These are phyloP conservation scores for Xylaria sp. DNA, from an alignment of 2,329 filamentous ascomycete genomes.

Conservation along the genomic window DNA sequence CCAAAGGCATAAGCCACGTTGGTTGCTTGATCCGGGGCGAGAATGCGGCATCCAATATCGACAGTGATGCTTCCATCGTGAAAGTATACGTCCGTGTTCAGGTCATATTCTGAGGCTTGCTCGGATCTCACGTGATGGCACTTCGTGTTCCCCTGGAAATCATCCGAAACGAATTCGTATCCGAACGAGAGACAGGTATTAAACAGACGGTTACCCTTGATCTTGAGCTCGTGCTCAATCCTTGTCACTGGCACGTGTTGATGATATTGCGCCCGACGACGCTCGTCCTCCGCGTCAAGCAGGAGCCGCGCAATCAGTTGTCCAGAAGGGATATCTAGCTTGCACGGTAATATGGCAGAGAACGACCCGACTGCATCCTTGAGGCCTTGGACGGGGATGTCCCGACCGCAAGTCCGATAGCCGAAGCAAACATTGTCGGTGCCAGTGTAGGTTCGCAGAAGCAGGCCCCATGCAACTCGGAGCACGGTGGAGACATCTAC, in stretches of 20 bases:
- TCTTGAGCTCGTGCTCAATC: slow-evolving; percentile 50
- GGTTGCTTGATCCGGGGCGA: slow-evolving; percentile 47
- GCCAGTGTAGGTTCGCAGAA: slow-evolving; percentile 58
- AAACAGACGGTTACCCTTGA: slow-evolving; percentile 48
- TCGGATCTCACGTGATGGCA: slow-evolving; percentile 43
- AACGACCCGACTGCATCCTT: slow-evolving; percentile 51
- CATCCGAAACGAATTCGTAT: slow-evolving; percentile 37
- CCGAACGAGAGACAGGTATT: slow-evolving; percentile 56
- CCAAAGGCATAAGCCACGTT: slow-evolving; percentile 58
- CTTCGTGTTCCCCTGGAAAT: slow-evolving; percentile 35
- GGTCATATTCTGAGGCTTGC: slow-evolving; percentile 50
- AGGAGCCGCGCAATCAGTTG: slow-evolving; percentile 32
- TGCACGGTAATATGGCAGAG: slow-evolving; percentile 33
- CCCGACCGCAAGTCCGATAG: slow-evolving; percentile 49
- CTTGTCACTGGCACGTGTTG: slow-evolving; percentile 51
- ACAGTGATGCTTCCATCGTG: slow-evolving; percentile 45
- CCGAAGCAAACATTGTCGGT: slow-evolving; percentile 59
- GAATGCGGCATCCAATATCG: slow-evolving; percentile 48
- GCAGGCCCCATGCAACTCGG: slow-evolving; percentile 62
- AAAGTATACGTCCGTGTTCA: slow-evolving; percentile 50
- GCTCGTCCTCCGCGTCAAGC: slow-evolving; percentile 30
- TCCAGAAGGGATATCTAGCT: slow-evolving; percentile 22
- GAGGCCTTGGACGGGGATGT: slow-evolving; percentile 46
- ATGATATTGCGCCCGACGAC: slow-evolving; percentile 39
- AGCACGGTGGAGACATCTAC: slow-evolving; percentile 54